phyloP scores from a whole-genome alignment of 176 grass and related monocot species.

The Saccharum officinarum region DNA sequence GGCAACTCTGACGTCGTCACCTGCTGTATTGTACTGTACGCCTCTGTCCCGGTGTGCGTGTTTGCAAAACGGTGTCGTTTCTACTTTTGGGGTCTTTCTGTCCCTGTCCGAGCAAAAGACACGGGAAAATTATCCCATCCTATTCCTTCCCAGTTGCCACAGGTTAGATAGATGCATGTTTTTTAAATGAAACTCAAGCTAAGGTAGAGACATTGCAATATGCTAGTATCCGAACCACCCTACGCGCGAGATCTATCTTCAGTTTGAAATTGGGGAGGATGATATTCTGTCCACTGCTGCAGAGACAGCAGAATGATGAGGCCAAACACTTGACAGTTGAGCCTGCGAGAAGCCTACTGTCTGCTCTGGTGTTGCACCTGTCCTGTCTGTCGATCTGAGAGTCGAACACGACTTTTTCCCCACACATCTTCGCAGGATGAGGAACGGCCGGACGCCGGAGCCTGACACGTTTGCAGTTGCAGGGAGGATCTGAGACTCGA shows the following conservation, averaged over 20 bases:
- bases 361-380: not conserved
- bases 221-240: conserved; percentile 32
- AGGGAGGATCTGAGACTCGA: not conserved
- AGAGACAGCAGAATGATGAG: conserved; percentile 1
- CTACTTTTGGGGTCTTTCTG: not conserved
- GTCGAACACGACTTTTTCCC: not conserved
- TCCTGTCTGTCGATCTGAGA: not conserved
- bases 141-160: not conserved
- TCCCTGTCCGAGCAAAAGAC: not conserved
- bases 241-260: not conserved
- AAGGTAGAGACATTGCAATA: not conserved
- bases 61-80: not conserved
- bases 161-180: not conserved
- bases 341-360: not conserved
- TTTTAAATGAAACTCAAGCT: too few relatives aligned
- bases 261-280: not conserved
- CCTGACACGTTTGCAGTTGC: conserved; percentile 13
- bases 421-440: not conserved
- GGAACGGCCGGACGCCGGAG: too few relatives aligned
- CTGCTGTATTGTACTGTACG: not conserved
- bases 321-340: not conserved
- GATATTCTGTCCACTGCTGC: conserved; percentile 17
- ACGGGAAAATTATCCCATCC: not conserved
- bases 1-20: not conserved
- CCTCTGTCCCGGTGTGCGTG: too few relatives aligned